Percentiles rank a stretch among this genome's conserved stretches.
Evolutionary conservation across 441 rosid species (phyloP).

Genomic region (Theobroma grandiflorum): DNA sequence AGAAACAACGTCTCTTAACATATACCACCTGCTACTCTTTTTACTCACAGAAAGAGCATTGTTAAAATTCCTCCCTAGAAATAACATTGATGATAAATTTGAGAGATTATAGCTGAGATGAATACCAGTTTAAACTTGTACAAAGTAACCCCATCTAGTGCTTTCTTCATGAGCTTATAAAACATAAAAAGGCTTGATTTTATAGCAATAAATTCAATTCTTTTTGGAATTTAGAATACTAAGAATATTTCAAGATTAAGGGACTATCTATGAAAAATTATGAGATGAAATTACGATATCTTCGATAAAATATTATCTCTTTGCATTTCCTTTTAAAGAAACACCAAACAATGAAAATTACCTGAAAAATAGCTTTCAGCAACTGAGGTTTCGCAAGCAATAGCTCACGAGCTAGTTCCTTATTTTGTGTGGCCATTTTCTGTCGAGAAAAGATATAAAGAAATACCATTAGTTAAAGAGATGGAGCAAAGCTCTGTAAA

Average conservation of each 20-base stretch:
- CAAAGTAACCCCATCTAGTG: not conserved
- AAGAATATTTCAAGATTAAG: not conserved
- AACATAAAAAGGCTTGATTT: slow-evolving; percentile 2
- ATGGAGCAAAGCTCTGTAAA: slow-evolving; percentile 20
- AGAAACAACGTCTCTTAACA: not conserved
- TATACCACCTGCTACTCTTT: not conserved
- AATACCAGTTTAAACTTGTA: not conserved
- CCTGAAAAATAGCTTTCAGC: slow-evolving; percentile 92
- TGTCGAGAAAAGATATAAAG: slow-evolving; percentile 40
- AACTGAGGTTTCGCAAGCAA: slow-evolving; percentile 79
- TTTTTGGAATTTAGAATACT: not conserved
- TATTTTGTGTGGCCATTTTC: slow-evolving; percentile 78
- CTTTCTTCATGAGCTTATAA: not conserved
- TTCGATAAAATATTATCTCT: not conserved
- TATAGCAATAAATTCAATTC: not conserved
- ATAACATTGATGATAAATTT: not conserved
- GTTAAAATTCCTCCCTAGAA: not conserved
- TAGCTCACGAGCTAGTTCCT: slow-evolving; percentile 78
- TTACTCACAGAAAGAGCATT: not conserved
- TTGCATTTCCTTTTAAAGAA: not conserved
- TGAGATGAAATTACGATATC: slow-evolving; percentile 8
- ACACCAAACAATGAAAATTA: slow-evolving; percentile 29
- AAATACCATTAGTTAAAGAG: slow-evolving; percentile 11
- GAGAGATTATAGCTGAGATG: not conserved
- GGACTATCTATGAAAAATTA: not conserved